Percentiles rank a stretch among this genome's conserved stretches.
Evolutionary conservation across 2,329 filamentous ascomycete genomes (phyloP).

Genomic region (Pseudogymnoascus sp.): DNA sequence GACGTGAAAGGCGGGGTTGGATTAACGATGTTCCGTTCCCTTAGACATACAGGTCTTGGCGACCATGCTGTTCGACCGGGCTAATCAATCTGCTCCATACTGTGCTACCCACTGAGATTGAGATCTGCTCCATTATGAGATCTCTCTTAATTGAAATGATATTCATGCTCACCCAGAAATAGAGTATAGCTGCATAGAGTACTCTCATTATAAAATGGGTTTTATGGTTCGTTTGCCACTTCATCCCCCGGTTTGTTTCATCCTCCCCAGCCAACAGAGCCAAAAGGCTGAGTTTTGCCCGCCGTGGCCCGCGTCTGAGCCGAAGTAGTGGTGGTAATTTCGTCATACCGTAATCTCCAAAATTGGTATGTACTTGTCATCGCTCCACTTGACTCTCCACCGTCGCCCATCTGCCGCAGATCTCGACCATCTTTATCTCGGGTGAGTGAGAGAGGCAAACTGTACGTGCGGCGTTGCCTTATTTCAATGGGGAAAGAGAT

Average conservation of each 20-base stretch:
- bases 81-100: neutral
- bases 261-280: neutral
- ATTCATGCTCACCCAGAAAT: neutral
- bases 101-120: neutral
- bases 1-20: conserved; percentile 7
- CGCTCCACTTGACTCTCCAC: conserved; percentile 7
- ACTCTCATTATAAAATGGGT: neutral
- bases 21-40: neutral
- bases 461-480: conserved; percentile 4
- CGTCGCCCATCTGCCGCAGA: conserved; percentile 6
- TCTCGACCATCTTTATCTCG: conserved; percentile 7
- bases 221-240: neutral
- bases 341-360: conserved; percentile 6
- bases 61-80: neutral
- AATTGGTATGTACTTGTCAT: conserved; percentile 5
- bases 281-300: neutral
- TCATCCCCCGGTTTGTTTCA: conserved; percentile 2
- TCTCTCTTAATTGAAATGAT: neutral
- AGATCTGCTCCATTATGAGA: conserved; percentile 3
- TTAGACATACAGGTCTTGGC: neutral
- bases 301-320: neutral
- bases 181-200: neutral
- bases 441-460: neutral
- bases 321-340: neutral
- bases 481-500: conserved; percentile 6